phyloP scores from a whole-genome alignment of 1,139 yeast species.

The Taiozyma sp. region DNA sequence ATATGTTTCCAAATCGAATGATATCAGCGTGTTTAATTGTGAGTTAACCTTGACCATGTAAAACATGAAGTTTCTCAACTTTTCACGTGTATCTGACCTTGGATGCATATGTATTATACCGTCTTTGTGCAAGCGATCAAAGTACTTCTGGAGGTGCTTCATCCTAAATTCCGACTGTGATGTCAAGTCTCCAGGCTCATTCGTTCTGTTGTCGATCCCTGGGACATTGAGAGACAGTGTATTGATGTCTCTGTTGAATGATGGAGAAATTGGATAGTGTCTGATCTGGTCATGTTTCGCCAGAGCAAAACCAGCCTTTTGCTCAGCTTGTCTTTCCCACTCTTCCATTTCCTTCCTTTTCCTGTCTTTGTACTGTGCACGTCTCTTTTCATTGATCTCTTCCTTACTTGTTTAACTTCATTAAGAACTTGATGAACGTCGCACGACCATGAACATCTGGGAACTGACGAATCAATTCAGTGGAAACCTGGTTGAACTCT shows the following conservation, averaged over 20 bases:
- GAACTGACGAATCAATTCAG: neutral
- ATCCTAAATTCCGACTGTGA: neutral
- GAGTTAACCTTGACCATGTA: neutral
- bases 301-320: neutral
- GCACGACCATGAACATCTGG: neutral
- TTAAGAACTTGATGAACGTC: neutral
- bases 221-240: neutral
- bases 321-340: neutral
- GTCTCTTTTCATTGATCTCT: neutral
- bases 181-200: neutral
- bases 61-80: neutral
- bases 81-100: neutral
- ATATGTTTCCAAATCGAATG: slow-evolving; percentile 55
- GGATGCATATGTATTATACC: neutral
- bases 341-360: neutral
- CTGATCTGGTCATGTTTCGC: neutral
- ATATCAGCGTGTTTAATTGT: slow-evolving; percentile 1
- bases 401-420: neutral
- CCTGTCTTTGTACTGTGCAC: neutral
- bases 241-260: neutral
- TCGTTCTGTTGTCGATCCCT: neutral
- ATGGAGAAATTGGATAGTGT: neutral
- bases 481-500: neutral
- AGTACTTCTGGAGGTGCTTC: neutral
- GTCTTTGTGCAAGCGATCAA: neutral